phyloP scores from a whole-genome alignment of 2,329 filamentous ascomycete species.

The Metarhizium brunneum region DNA sequence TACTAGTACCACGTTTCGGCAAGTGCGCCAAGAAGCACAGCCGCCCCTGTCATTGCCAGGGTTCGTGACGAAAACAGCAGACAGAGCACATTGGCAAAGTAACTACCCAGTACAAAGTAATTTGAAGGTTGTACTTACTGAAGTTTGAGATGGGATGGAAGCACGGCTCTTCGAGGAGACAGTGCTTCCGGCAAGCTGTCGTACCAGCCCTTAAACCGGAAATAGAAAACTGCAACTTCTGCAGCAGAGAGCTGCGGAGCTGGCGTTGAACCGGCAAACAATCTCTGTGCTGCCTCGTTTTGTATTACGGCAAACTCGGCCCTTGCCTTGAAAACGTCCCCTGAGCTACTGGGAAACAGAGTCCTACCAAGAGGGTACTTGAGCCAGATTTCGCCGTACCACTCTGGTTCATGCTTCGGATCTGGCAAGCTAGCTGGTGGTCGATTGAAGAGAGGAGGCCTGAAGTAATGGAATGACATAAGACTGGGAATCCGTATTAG shows the following conservation, averaged over 20 bases:
- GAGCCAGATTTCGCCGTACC: conserved; percentile 22
- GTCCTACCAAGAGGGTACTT: conserved; percentile 17
- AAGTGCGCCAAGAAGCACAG: too few relatives aligned
- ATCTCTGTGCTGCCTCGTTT: conserved; percentile 14
- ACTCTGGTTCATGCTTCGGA: conserved; percentile 10
- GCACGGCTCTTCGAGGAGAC: conserved; percentile 13
- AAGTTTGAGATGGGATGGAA: conserved; percentile 20
- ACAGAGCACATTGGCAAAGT: too few relatives aligned
- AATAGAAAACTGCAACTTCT: conserved; percentile 3
- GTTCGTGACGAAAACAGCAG: too few relatives aligned
- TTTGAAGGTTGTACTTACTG: conserved; percentile 16
- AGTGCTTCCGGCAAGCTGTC: conserved; percentile 13
- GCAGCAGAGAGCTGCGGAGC: not conserved
- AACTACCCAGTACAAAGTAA: not conserved
- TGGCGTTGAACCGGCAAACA: not conserved
- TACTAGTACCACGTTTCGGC: too few relatives aligned
- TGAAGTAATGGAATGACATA: conserved; percentile 7
- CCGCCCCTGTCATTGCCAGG: too few relatives aligned
- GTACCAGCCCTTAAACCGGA: conserved; percentile 15
- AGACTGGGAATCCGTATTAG: not conserved
- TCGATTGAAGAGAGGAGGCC: conserved; percentile 14
- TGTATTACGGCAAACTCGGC: conserved; percentile 18
- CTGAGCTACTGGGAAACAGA: conserved; percentile 13
- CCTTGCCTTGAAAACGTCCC: conserved; percentile 17
- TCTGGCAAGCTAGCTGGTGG: conserved; percentile 20